Base-by-base conservation (phyloP, 2,329 filamentous ascomycete species). In the Fusarium setosum region DNA sequence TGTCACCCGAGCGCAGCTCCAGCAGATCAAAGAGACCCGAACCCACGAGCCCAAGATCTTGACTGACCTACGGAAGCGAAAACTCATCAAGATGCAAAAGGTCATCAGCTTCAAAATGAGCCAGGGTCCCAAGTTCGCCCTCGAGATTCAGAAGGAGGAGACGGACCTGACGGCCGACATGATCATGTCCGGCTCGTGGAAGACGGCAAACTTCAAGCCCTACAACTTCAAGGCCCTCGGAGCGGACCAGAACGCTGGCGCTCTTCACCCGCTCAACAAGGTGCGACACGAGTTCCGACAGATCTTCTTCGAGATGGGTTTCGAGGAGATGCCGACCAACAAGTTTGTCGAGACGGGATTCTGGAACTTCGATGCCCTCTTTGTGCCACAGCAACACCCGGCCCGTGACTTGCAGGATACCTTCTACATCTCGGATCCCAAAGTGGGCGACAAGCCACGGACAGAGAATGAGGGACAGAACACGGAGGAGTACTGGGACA, bases 231-330 rank as follows among this genome's bases (percentile, higher is more conserved):
- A 95, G 89, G 74, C 75, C 31, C 80, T 90, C 32, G 88, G 88
- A 20, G 82, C 85, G 4, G 85, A 88, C 69, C 88, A 90, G 76
- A 82, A 84, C 64, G 82, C 88, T 13, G 88, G 88, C 50, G 86
- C 88, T 13, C 79, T 86, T 74, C 91, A 86, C 75, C 89, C 90
- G 75, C 82, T 99, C 70, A 97, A 94, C 82, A 98, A 98, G 84
- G 95, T 98, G 72, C 91, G 96, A 71, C 88, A 93, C 73, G 96
- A 98, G 81, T 97, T 99, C 86, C 87, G 96, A 59, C 92, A 96
- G 76, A 97, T 99, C 76, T 99, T 99, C 89, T 98, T 99, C 81
- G 94, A 97, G 77, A 97, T 97, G 90, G 96, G 95, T 52, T 99
- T 98, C 83, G 90, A 95, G 74, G 96, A 99, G 84, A 98, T 99